Conservation (phyloP, 805 yeast species). For the Schwanniomyces vanrijiae region DNA sequence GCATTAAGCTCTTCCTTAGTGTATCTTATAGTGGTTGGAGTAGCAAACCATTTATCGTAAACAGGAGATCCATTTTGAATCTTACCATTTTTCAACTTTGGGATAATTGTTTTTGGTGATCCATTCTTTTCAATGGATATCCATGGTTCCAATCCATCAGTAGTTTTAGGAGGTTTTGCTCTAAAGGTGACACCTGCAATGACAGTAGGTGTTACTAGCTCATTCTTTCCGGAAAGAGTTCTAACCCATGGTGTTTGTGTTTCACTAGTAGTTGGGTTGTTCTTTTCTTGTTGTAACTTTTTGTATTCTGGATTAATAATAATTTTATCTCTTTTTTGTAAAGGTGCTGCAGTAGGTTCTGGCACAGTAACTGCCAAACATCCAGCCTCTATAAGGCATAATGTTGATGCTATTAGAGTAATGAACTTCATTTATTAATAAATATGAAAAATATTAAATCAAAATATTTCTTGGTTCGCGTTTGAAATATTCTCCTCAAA, state of each 20-base stretch:
- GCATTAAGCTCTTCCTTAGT: conserved; percentile 67
- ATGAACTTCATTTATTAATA: conserved; percentile 12
- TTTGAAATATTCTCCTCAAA: neutral
- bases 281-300: conserved; percentile 11
- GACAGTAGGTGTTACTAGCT: conserved; percentile 64
- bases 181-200: conserved; percentile 63
- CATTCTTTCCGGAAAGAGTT: conserved; percentile 60
- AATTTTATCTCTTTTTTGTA: conserved; percentile 26
- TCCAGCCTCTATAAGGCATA: conserved; percentile 7
- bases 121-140: conserved; percentile 75
- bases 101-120: conserved; percentile 73
- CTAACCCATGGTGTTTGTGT: conserved; percentile 61
- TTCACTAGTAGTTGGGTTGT: conserved; percentile 6
- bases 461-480: neutral
- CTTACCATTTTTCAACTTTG: conserved; percentile 71
- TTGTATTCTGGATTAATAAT: conserved; percentile 30
- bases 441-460: neutral
- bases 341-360: conserved; percentile 11
- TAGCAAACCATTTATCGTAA: conserved; percentile 74
- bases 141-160: conserved; percentile 79
- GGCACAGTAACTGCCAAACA: conserved; percentile 13
- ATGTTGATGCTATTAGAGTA: conserved; percentile 9
- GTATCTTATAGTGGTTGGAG: conserved; percentile 57
- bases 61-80: conserved; percentile 68
- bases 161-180: conserved; percentile 69